A percentile compares a stretch with the other conserved stretches of the same genome.
Conservation (phyloP, 306 rosid genomes). For the Sphenostylis stenocarpa region DNA sequence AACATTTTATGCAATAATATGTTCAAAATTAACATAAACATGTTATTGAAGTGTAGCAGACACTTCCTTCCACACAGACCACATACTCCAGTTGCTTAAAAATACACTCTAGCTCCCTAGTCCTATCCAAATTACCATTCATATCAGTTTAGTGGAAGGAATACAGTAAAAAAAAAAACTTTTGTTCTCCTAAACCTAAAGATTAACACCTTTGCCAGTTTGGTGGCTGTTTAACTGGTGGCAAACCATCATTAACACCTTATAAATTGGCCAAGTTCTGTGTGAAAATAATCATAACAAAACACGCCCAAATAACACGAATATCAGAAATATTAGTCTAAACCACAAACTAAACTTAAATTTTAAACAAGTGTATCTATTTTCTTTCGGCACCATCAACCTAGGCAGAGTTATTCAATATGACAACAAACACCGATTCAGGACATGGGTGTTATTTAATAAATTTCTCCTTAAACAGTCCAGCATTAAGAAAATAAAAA, state of each 20-base stretch:
- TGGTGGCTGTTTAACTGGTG: background rate
- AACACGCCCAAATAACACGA: background rate
- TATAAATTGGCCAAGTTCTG: background rate
- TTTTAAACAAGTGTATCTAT: background rate
- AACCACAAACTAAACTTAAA: background rate
- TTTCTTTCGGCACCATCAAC: background rate
- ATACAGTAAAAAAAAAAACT: too few relatives aligned
- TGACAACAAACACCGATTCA: background rate
- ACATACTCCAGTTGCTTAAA: background rate
- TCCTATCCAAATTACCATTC: background rate
- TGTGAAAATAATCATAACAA: background rate
- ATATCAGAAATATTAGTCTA: background rate
- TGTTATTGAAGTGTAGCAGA: slow-evolving; percentile 8
- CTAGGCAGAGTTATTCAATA: background rate
- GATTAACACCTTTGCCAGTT: background rate
- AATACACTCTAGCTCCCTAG: background rate
- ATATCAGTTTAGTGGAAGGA: background rate
- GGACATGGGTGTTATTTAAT: too few relatives aligned
- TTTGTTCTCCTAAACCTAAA: background rate
- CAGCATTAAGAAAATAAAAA: too few relatives aligned
- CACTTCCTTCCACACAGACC: background rate
- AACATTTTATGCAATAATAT: background rate
- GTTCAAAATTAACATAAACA: slow-evolving; percentile 13
- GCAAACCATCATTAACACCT: background rate
- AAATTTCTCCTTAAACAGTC: too few relatives aligned